A percentile compares a stretch with the other conserved stretches of the same genome.
Conservation (phyloP, 2,329 filamentous ascomycete genomes). For the Lasiodiplodia hormozganensis region DNA sequence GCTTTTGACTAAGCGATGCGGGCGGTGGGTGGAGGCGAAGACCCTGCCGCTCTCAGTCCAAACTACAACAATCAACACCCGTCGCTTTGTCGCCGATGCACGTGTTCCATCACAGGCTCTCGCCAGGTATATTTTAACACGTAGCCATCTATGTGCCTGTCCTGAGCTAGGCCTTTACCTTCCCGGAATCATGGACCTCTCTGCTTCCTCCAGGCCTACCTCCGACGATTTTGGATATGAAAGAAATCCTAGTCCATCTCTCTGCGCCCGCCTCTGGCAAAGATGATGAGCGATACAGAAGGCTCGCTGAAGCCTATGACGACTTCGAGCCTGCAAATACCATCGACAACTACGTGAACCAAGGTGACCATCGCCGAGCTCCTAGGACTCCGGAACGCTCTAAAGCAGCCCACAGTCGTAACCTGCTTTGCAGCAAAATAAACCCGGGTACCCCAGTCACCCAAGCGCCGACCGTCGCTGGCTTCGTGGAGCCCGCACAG, state of each 20-base stretch:
- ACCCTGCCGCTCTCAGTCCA: neutral
- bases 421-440: neutral
- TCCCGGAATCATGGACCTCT: slow-evolving; percentile 19
- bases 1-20: slow-evolving; percentile 27
- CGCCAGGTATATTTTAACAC: neutral
- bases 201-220: neutral
- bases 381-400: neutral
- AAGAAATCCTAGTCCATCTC: slow-evolving; percentile 55
- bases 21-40: neutral
- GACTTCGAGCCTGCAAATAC: slow-evolving; percentile 39
- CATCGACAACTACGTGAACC: neutral
- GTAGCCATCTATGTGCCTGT: neutral
- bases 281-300: slow-evolving; percentile 51
- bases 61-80: neutral
- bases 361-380: neutral
- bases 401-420: no score
- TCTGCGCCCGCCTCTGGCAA: slow-evolving; percentile 50
- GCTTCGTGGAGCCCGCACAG: neutral
- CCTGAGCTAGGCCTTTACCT: neutral
- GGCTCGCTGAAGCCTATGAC: slow-evolving; percentile 51
- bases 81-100: neutral
- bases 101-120: neutral
- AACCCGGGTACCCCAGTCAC: neutral
- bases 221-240: slow-evolving; percentile 37
- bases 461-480: neutral